Evolutionary conservation across 495 filamentous ascomycete species (phyloP), one percentile per base, ranked within the genome.

Genomic region (Penicillium lividum): DNA sequence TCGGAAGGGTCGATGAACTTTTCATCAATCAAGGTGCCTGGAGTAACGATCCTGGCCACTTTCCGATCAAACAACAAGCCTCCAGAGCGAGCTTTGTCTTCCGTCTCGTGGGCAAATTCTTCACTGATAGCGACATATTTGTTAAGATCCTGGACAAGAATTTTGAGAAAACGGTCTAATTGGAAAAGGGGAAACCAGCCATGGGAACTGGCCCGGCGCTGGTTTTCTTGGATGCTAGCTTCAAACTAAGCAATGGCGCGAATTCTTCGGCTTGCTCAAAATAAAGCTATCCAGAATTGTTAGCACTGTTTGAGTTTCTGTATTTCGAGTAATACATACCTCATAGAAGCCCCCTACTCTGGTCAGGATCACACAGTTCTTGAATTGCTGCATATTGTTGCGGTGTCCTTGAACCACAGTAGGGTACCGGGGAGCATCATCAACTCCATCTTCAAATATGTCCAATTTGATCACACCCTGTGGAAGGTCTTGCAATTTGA

Each of bases 101-200:
- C 81, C 43, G 83, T 72, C 58, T 84, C 79, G 58, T 89, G 87
- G 0, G 86, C 83, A 62, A 95, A 92, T 66, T 99, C 94, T 70
- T 99, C 94, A 42, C 89, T 90, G 56, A 99, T 89, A 48, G 94
- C 94, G 59, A 99, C 95, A 70, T 92, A 89, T 69, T 89, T 87
- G 61, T 89, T 89, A 46, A 93, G 74, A 62, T 99, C 94, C 70
- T 95, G 86, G 9, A 99, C 94, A 5, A 99, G 82, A 46, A 90
- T 84, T 71, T 97, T 97, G 59, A 98, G 82, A 70, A 89, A 96
- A 15, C 92, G 86, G 67, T 97, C 92, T 42, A 98, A 78, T 68
- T 97, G 92, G 62, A 88, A 92, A 90, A 90, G 18, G 93, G 95
- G 59, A 99, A 99, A 22, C 94, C 94, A 58, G 94, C 89, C 92